These are phyloP conservation scores for Salvia sclarea DNA, from an alignment of 305 asterid species.

Conservation along the genomic window DNA sequence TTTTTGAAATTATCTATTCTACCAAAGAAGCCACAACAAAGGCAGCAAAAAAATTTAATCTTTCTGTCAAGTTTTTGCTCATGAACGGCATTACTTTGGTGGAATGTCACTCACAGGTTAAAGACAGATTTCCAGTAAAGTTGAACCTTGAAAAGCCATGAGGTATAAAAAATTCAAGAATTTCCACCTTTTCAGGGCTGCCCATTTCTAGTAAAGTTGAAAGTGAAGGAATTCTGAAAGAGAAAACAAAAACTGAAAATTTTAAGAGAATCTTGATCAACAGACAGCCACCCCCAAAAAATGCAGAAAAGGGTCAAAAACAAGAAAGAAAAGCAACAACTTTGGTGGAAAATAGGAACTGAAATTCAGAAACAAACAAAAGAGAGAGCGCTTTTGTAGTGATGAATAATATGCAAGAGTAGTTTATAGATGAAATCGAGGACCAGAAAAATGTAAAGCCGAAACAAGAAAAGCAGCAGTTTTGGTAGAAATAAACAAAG, in stretches of 20 bases:
- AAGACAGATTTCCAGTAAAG: conserved; percentile 17
- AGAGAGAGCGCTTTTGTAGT: background rate
- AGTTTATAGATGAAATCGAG: background rate
- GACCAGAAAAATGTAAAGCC: background rate
- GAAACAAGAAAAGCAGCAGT: conserved; percentile 25
- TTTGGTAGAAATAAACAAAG: conserved; percentile 20
- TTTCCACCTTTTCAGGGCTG: conserved; percentile 24
- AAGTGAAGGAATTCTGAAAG: conserved; percentile 18
- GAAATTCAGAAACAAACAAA: background rate
- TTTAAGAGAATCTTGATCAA: conserved; percentile 26
- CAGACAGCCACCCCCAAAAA: conserved; percentile 7
- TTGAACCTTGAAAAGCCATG: conserved; percentile 20
- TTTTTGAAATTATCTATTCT: background rate
- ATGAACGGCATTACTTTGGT: conserved; percentile 5
- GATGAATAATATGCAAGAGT: conserved; percentile 7
- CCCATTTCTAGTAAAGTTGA: conserved; percentile 26
- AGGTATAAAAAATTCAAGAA: conserved; percentile 20
- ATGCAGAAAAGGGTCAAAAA: background rate
- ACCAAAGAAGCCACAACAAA: conserved; percentile 23
- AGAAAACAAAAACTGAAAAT: background rate
- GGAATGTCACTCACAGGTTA: conserved; percentile 16
- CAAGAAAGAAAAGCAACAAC: conserved; percentile 14
- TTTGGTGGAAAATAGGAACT: conserved; percentile 10
- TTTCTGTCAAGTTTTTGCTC: conserved; percentile 7
- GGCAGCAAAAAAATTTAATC: conserved; percentile 27